Conservation (phyloP, 345 rosid genomes). For the Eucalyptus rudis region DNA sequence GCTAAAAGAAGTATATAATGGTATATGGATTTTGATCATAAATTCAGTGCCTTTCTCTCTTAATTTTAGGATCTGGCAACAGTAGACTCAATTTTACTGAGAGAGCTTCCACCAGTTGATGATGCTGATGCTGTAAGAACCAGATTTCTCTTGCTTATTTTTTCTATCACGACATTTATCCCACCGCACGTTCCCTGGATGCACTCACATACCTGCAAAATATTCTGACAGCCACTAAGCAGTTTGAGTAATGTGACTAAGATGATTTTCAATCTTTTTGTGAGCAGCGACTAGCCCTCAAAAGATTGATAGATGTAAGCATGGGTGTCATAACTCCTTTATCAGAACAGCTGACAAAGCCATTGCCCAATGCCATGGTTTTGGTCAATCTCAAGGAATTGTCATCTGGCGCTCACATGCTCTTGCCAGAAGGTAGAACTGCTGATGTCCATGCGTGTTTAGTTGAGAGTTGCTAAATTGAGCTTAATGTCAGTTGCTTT, state of each 20-base stretch:
- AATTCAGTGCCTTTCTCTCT: not conserved
- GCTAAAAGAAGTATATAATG: not conserved
- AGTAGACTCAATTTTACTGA: conserved; percentile 76
- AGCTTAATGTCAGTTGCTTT: not conserved
- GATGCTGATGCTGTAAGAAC: conserved; percentile 75
- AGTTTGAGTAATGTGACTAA: not conserved
- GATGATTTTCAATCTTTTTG: not conserved
- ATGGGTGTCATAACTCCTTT: conserved; percentile 91
- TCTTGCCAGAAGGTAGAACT: conserved; percentile 79
- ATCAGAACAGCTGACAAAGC: conserved; percentile 92
- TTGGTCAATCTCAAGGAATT: conserved; percentile 87
- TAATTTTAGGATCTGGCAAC: conserved; percentile 80
- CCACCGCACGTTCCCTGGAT: not conserved
- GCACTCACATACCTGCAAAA: not conserved
- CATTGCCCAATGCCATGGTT: conserved; percentile 87
- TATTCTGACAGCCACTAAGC: not conserved
- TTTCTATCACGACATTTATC: not conserved
- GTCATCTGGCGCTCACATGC: conserved; percentile 83
- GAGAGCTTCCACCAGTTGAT: conserved; percentile 82
- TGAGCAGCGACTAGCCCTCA: conserved; percentile 83
- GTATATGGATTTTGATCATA: not conserved
- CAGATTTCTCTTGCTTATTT: not conserved
- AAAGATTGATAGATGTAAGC: conserved; percentile 81
- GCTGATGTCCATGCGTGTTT: not conserved
- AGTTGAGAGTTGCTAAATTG: not conserved